Percentiles rank a stretch among this genome's conserved stretches.
Evolutionary conservation across 306 rosid genomes (phyloP).

Genomic region (Rubus parviflorus): DNA sequence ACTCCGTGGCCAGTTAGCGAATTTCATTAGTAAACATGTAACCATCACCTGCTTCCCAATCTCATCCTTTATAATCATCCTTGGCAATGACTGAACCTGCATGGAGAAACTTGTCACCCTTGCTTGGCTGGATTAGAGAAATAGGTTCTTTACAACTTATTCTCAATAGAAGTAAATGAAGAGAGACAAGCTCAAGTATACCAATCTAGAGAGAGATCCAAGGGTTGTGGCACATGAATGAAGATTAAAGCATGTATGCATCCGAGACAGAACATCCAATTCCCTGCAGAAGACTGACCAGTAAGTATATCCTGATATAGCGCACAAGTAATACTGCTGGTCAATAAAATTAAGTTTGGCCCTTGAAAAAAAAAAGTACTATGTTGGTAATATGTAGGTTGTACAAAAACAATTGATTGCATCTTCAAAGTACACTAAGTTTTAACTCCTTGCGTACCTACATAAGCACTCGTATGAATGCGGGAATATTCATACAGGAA

Average conservation of each 20-base stretch:
- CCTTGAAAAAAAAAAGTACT: not conserved
- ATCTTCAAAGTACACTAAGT: not conserved
- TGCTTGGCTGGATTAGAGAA: not conserved
- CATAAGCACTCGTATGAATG: not conserved
- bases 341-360: not conserved
- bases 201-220: conserved; percentile 96
- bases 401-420: not conserved
- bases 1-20: not conserved
- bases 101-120: conserved; percentile 25
- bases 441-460: no score
- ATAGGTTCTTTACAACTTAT: not conserved
- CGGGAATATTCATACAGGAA: not conserved
- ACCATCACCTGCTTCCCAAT: conserved; percentile 86
- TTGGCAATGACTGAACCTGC: conserved; percentile 95
- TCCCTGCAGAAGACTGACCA: conserved; percentile 59
- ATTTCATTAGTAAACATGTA: not conserved
- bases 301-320: conserved; percentile 24
- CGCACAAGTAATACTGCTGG: not conserved
- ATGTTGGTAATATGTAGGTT: not conserved
- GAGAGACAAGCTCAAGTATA: conserved; percentile 30
- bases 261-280: conserved; percentile 79
- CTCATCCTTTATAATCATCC: conserved; percentile 98
- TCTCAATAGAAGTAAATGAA: conserved; percentile 8
- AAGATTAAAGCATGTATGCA: conserved; percentile 85
- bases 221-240: conserved; percentile 90